Conservation (phyloP, 176 grass and related monocot species). For the Otatea glauca region DNA sequence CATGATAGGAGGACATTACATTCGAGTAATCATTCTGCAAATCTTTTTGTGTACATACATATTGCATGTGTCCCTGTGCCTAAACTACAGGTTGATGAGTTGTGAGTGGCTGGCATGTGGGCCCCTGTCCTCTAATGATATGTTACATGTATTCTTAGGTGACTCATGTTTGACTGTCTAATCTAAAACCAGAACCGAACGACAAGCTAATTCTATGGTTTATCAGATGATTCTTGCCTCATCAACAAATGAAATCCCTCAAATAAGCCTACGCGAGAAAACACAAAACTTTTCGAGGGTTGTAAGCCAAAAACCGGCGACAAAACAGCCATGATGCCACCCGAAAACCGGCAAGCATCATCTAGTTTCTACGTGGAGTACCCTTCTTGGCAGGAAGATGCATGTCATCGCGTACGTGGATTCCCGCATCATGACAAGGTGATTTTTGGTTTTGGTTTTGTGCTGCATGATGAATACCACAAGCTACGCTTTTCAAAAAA, state of each 20-base stretch:
- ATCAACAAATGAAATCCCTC: background rate
- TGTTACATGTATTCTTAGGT: too few species aligned
- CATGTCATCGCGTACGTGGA: background rate
- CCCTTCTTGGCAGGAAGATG: background rate
- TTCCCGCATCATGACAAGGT: background rate
- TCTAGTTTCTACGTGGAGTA: background rate
- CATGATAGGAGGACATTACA: too few species aligned
- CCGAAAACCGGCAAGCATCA: background rate
- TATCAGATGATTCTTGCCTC: background rate
- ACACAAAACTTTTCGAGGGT: background rate
- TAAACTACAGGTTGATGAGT: too few species aligned
- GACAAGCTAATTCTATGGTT: background rate
- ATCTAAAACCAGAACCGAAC: too few species aligned
- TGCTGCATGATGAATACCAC: background rate
- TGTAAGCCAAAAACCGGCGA: background rate
- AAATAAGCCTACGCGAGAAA: background rate
- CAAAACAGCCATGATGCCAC: background rate
- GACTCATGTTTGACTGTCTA: too few species aligned
- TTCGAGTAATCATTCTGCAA: too few species aligned
- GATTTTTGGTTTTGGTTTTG: background rate
- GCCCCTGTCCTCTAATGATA: too few species aligned
- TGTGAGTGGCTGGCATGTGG: too few species aligned
- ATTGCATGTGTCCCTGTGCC: too few species aligned
- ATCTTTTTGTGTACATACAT: too few species aligned
- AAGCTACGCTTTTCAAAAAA: too few species aligned